Percentiles rank a stretch among this genome's conserved stretches.
Evolutionary conservation across 768 basidiomycete genomes (phyloP).

Genomic region (Mycena alexandri): DNA sequence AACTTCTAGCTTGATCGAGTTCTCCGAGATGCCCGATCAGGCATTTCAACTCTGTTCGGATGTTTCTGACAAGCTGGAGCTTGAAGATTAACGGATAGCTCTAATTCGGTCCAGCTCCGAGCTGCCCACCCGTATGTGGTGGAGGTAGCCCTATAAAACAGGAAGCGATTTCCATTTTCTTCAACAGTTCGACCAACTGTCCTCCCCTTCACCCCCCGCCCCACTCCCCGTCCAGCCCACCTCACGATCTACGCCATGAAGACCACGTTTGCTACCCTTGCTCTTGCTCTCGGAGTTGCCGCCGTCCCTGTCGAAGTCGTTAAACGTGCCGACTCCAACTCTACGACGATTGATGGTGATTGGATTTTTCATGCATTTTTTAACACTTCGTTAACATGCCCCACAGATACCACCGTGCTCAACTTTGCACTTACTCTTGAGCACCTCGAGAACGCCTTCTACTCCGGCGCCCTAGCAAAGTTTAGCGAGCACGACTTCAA

Average conservation of each 20-base stretch:
- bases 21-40: slow-evolving; percentile 9
- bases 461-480: slow-evolving; percentile 53
- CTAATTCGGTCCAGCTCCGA: background rate
- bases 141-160: slow-evolving; percentile 6
- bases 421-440: slow-evolving; percentile 61
- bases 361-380: no score
- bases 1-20: background rate
- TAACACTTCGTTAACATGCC: no score
- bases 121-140: slow-evolving; percentile 1
- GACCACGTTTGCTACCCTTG: slow-evolving; percentile 3
- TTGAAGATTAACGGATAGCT: background rate
- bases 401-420: slow-evolving; percentile 47
- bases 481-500: slow-evolving; percentile 57
- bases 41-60: background rate
- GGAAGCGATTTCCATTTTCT: background rate
- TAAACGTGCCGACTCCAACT: slow-evolving; percentile 8
- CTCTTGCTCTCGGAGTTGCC: slow-evolving; percentile 16
- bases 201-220: no score
- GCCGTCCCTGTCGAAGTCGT: slow-evolving; percentile 12
- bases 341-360: slow-evolving; percentile 12
- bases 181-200: slow-evolving; percentile 14
- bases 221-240: slow-evolving; percentile 36
- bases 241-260: slow-evolving; percentile 12
- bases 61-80: background rate
- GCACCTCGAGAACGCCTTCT: slow-evolving; percentile 61